phyloP scores from a whole-genome alignment of 2,329 filamentous ascomycete genomes.

The Rutstroemia sydowiana region DNA sequence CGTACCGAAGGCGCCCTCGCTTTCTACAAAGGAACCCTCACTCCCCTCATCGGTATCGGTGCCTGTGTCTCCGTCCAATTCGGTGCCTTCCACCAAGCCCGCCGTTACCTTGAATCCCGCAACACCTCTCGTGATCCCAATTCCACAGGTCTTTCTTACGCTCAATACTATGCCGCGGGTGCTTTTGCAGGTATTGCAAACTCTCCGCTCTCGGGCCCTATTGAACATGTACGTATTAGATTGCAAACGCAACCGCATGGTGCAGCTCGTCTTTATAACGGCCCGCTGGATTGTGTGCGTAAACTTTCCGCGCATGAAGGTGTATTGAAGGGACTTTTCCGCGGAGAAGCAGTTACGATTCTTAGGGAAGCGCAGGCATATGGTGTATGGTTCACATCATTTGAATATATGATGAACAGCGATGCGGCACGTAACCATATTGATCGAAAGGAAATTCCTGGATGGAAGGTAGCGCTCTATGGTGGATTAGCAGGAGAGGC shows the following conservation, averaged over 20 bases:
- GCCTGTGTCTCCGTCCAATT: constrained; percentile 99
- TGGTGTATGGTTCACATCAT: constrained; percentile 88
- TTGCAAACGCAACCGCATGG: constrained; percentile 95
- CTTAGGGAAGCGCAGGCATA: constrained; percentile 90
- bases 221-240: constrained; percentile 94
- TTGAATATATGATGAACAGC: constrained; percentile 92
- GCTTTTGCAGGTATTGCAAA: constrained; percentile 92
- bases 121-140: constrained; percentile 45
- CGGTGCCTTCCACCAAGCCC: constrained; percentile 89
- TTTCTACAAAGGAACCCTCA: constrained; percentile 98
- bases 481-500: constrained; percentile 90
- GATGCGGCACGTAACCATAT: constrained; percentile 74
- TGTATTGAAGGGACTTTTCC: constrained; percentile 69
- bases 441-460: constrained; percentile 69
- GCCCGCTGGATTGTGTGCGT: constrained; percentile 83
- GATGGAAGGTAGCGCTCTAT: constrained; percentile 82
- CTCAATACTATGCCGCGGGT: constrained; percentile 83
- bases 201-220: constrained; percentile 78
- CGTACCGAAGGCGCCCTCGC: constrained; percentile 79
- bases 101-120: constrained; percentile 72
- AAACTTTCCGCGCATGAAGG: constrained; percentile 67
- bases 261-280: constrained; percentile 65
- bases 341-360: constrained; percentile 79
- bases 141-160: constrained; percentile 56
- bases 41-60: constrained; percentile 89